phyloP scores from a whole-genome alignment of 169 alveolate species.

The Sarcocystis neurona region DNA sequence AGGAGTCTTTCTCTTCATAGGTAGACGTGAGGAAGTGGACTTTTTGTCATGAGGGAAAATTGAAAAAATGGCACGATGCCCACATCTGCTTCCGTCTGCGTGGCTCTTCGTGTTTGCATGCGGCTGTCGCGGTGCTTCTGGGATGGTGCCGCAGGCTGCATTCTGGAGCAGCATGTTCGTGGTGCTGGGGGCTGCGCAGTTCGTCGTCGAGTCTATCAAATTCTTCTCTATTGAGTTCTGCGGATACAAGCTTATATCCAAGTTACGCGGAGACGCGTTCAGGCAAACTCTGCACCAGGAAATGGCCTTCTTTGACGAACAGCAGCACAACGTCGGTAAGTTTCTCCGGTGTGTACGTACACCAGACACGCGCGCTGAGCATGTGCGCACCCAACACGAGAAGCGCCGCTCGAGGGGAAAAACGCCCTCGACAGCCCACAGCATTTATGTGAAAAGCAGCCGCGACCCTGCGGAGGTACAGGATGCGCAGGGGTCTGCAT shows the following conservation, averaged over 20 bases:
- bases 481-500: no score
- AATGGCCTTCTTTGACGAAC: slow-evolving; percentile 40
- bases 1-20: no score
- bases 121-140: background rate
- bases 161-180: slow-evolving; percentile 40
- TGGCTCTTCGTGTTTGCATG: no score
- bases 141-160: slow-evolving; percentile 15
- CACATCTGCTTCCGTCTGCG: no score
- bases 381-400: background rate
- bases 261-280: slow-evolving; percentile 37
- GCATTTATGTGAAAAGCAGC: no score
- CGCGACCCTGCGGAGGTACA: no score
- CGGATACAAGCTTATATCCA: slow-evolving; percentile 42
- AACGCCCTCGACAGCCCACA: background rate
- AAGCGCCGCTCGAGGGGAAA: background rate
- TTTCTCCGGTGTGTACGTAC: no score
- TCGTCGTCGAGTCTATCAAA: slow-evolving; percentile 6
- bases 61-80: no score
- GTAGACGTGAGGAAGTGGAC: no score
- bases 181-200: slow-evolving; percentile 36
- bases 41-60: no score
- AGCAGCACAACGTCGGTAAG: slow-evolving; percentile 49
- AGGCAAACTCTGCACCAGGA: slow-evolving; percentile 49
- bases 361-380: background rate
- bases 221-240: slow-evolving; percentile 34